A percentile compares a stretch with the other conserved stretches of the same genome.
Evolutionary conservation across 225 moss, liverwort and hornwort genomes (phyloP).

Genomic region (Bryoerythrophyllum caledonicum): DNA sequence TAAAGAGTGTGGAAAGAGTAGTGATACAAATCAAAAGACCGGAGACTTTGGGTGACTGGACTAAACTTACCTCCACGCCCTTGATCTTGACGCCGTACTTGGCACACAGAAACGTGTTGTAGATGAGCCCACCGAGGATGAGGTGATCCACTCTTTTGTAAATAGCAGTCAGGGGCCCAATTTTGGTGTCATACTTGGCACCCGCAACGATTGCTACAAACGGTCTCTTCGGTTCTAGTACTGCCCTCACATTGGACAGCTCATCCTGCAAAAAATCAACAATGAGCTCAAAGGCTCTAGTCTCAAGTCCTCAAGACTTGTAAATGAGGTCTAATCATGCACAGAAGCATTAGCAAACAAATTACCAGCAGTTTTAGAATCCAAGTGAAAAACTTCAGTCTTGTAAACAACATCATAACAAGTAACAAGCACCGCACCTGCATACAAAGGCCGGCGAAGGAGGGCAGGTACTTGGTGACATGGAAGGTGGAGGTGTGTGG

Average conservation of each 20-base stretch:
- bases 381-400: conserved; percentile 5
- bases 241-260: conserved; percentile 57
- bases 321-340: not conserved
- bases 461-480: conserved; percentile 83
- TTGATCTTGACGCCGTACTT: conserved; percentile 64
- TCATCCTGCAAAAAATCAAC: conserved; percentile 36
- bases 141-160: conserved; percentile 59
- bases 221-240: conserved; percentile 53
- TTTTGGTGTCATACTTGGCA: conserved; percentile 72
- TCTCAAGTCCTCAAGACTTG: conserved; percentile 14
- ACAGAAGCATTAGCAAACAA: not conserved
- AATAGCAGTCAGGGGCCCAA: conserved; percentile 60
- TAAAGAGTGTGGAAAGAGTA: no score
- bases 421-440: conserved; percentile 44
- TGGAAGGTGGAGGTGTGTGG: conserved; percentile 88
- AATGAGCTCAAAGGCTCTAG: not conserved
- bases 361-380: not conserved
- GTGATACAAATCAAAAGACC: no score
- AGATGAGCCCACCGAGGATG: conserved; percentile 61
- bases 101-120: conserved; percentile 61
- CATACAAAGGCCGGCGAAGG: conserved; percentile 91
- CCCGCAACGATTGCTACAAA: conserved; percentile 66
- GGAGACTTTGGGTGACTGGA: not conserved
- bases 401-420: conserved; percentile 11
- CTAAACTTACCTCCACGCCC: conserved; percentile 59